phyloP scores from a whole-genome alignment of 106 monocot species.

The Dioscorea zingiberensis region DNA sequence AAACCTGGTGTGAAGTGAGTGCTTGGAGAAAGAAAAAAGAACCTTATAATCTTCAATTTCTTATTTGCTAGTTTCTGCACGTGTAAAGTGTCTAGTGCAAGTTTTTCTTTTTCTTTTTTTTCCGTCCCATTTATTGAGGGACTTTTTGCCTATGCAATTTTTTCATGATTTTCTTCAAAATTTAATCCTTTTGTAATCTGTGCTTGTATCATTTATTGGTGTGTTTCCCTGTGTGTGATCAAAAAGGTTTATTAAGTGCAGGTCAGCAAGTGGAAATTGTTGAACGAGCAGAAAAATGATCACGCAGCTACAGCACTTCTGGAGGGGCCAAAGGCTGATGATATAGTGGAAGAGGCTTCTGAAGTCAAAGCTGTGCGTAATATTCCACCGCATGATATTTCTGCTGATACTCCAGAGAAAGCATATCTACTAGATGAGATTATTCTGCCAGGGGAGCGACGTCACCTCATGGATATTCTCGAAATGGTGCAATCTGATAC shows the following conservation, averaged over 20 bases:
- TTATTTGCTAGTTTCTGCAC: too few relatives aligned
- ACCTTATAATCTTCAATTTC: too few relatives aligned
- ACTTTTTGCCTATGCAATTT: not conserved
- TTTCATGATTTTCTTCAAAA: not conserved
- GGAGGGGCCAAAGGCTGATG: conserved; percentile 17
- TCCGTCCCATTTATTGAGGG: too few relatives aligned
- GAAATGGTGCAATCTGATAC: conserved; percentile 28
- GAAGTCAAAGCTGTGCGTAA: conserved; percentile 16
- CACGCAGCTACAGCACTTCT: conserved; percentile 17
- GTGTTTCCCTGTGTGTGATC: not conserved
- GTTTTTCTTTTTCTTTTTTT: too few relatives aligned
- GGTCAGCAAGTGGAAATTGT: conserved; percentile 28
- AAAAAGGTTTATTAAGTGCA: conserved; percentile 13
- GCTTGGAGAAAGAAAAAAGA: too few relatives aligned
- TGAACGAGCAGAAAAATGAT: conserved; percentile 34
- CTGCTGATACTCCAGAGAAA: conserved; percentile 49
- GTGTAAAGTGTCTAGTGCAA: too few relatives aligned
- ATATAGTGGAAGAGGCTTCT: conserved; percentile 18
- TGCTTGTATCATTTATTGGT: not conserved
- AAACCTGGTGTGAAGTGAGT: too few relatives aligned
- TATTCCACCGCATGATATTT: conserved; percentile 67
- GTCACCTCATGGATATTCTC: conserved; percentile 49
- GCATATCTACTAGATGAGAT: conserved; percentile 66
- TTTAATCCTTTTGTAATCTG: not conserved
- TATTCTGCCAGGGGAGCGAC: conserved; percentile 45